These are phyloP conservation scores for Xerocomus nothofagi DNA, from an alignment of 1,284 basidiomycete genomes.

Conservation along the genomic window DNA sequence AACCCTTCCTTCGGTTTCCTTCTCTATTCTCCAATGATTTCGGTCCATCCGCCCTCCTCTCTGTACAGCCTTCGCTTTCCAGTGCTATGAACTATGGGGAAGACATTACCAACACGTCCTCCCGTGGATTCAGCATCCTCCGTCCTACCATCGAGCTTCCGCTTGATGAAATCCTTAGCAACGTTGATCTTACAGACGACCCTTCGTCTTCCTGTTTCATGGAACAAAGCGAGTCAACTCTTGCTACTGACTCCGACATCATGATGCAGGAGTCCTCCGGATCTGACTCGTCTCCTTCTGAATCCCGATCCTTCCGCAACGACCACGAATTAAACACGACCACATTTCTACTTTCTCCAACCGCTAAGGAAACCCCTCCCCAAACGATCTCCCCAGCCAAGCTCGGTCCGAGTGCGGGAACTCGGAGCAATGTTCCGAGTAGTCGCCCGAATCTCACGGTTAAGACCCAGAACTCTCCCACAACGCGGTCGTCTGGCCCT, in stretches of 20 bases:
- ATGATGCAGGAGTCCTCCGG: slow-evolving; percentile 27
- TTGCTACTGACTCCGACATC: slow-evolving; percentile 22
- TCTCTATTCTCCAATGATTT: slow-evolving; percentile 71
- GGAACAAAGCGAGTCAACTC: slow-evolving; percentile 11
- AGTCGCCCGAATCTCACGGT: slow-evolving; percentile 59
- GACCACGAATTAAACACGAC: slow-evolving; percentile 7
- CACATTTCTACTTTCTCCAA: slow-evolving; percentile 38
- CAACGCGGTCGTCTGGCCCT: slow-evolving; percentile 55
- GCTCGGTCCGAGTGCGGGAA: slow-evolving; percentile 48
- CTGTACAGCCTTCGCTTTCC: slow-evolving; percentile 60
- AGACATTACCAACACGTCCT: slow-evolving; percentile 49
- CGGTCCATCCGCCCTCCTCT: slow-evolving; percentile 72
- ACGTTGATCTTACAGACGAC: slow-evolving; percentile 27
- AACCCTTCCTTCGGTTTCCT: slow-evolving; percentile 56
- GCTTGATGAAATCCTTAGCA: slow-evolving; percentile 67
- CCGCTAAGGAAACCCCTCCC: slow-evolving; percentile 41
- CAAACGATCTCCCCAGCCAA: slow-evolving; percentile 54
- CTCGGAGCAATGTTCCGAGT: slow-evolving; percentile 43
- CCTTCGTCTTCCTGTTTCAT: background rate
- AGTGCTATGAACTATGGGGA: slow-evolving; percentile 74
- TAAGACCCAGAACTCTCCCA: slow-evolving; percentile 42
- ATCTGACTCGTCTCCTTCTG: slow-evolving; percentile 4
- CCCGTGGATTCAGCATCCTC: slow-evolving; percentile 59
- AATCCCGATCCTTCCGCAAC: slow-evolving; percentile 4
- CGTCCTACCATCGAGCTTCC: slow-evolving; percentile 80